Conservation (phyloP, 2,329 filamentous ascomycete genomes). For the Paraphoma sp. region DNA sequence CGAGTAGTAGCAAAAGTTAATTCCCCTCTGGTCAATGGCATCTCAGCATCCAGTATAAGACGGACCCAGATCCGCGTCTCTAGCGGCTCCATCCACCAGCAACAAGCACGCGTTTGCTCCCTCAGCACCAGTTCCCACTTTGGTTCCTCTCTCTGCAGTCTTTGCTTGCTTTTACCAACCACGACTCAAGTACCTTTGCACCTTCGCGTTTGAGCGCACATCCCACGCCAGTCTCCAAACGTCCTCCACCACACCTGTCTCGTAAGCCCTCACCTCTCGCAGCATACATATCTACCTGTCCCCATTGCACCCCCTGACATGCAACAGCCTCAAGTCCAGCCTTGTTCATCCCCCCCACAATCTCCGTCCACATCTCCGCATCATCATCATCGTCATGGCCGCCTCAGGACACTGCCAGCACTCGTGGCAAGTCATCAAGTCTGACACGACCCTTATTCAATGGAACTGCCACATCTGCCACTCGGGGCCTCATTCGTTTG, state of each 20-base stretch:
- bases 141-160: constrained; percentile 23
- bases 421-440: constrained; percentile 59
- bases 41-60: constrained; percentile 42
- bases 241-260: constrained; percentile 22
- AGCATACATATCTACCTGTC: constrained; percentile 34
- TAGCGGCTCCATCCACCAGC: constrained; percentile 32
- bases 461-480: constrained; percentile 62
- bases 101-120: constrained; percentile 22
- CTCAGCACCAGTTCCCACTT: constrained; percentile 22
- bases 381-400: constrained; percentile 54
- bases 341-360: not conserved
- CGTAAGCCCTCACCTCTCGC: constrained; percentile 26
- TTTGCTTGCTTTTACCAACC: constrained; percentile 47
- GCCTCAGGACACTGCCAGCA: constrained; percentile 57
- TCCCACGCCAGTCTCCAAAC: constrained; percentile 34
- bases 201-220: constrained; percentile 33
- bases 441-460: constrained; percentile 57
- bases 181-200: constrained; percentile 35
- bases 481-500: constrained; percentile 58
- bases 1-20: constrained; percentile 29
- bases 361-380: constrained; percentile 4
- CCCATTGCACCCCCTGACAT: constrained; percentile 30
- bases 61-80: constrained; percentile 37
- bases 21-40: constrained; percentile 24
- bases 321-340: constrained; percentile 19